These are phyloP conservation scores for Conticribra weissflogii DNA, from an alignment of 108 stramenopile species.

Conservation along the genomic window DNA sequence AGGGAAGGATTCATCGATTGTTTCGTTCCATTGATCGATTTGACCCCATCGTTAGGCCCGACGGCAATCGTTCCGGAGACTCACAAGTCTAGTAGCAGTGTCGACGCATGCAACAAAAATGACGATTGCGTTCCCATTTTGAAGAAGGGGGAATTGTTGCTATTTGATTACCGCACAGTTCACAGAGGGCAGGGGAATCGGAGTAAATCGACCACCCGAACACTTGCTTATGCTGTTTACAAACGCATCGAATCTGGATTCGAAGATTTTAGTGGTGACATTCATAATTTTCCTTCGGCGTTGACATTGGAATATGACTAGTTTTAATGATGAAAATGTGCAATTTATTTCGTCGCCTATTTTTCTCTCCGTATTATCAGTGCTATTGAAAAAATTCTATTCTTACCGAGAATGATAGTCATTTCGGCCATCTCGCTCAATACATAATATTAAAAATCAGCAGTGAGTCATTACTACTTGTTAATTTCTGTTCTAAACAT, in stretches of 20 bases:
- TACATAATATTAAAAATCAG: too few relatives aligned
- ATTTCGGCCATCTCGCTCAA: too few relatives aligned
- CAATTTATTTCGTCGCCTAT: background rate
- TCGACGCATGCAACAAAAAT: background rate
- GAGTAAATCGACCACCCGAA: slow-evolving; percentile 21
- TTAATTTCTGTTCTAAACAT: too few relatives aligned
- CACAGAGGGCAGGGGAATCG: slow-evolving; percentile 43
- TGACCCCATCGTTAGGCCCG: slow-evolving; percentile 20
- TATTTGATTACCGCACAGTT: slow-evolving; percentile 46
- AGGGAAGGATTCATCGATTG: slow-evolving; percentile 39
- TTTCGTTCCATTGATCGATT: slow-evolving; percentile 38
- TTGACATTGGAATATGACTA: slow-evolving; percentile 15
- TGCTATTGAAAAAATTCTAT: too few relatives aligned
- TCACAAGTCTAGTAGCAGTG: background rate
- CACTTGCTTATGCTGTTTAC: slow-evolving; percentile 46
- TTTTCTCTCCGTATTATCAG: too few relatives aligned
- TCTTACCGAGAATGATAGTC: too few relatives aligned
- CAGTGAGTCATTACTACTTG: too few relatives aligned
- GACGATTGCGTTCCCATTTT: slow-evolving; percentile 24
- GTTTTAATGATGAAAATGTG: background rate
- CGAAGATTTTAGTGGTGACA: background rate
- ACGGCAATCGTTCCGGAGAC: slow-evolving; percentile 17
- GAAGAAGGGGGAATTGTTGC: slow-evolving; percentile 31
- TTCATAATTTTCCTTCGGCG: slow-evolving; percentile 19
- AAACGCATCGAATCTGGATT: slow-evolving; percentile 3